Conservation (phyloP, 2,329 filamentous ascomycete species). For the Colletotrichum caudatum region DNA sequence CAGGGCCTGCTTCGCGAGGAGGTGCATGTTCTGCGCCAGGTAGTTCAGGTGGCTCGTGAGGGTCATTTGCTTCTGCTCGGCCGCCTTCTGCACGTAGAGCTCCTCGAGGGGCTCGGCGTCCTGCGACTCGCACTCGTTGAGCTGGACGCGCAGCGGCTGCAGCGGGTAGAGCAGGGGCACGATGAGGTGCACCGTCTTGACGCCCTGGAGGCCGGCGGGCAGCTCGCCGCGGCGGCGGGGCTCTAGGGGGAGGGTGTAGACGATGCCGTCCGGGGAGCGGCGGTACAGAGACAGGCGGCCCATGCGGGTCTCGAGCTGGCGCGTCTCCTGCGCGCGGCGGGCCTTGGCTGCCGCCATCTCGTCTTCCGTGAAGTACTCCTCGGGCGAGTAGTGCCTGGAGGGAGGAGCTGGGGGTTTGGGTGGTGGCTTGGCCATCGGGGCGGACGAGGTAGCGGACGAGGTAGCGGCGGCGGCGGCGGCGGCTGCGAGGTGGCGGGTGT, state of each 20-base stretch:
- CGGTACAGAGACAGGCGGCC: constrained; percentile 74
- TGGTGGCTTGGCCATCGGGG: constrained; percentile 6
- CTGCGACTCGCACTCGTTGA: constrained; percentile 71
- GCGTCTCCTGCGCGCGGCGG: constrained; percentile 73
- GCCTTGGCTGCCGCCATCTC: constrained; percentile 73
- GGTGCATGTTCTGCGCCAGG: constrained; percentile 76
- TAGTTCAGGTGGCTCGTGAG: constrained; percentile 83
- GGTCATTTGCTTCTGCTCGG: constrained; percentile 68
- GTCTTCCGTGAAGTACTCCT: constrained; percentile 66
- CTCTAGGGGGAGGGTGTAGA: constrained; percentile 78
- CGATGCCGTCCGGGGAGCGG: constrained; percentile 76
- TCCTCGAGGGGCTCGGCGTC: constrained; percentile 74
- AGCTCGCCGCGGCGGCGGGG: constrained; percentile 71
- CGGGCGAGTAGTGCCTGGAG: constrained; percentile 53
- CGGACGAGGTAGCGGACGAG: constrained; percentile 1
- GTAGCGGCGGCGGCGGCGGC: neutral
- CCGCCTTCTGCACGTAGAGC: constrained; percentile 71
- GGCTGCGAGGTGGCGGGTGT: constrained; percentile 58
- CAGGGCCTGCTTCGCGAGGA: constrained; percentile 69
- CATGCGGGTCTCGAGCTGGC: constrained; percentile 82
- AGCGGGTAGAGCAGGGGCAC: constrained; percentile 80
- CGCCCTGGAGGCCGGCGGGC: constrained; percentile 68
- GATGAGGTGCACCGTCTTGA: constrained; percentile 75
- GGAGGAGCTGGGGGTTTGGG: constrained; percentile 37
- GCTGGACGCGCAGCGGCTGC: constrained; percentile 72